These are phyloP conservation scores for Vararia minispora DNA, from an alignment of 768 basidiomycete genomes.

Conservation along the genomic window DNA sequence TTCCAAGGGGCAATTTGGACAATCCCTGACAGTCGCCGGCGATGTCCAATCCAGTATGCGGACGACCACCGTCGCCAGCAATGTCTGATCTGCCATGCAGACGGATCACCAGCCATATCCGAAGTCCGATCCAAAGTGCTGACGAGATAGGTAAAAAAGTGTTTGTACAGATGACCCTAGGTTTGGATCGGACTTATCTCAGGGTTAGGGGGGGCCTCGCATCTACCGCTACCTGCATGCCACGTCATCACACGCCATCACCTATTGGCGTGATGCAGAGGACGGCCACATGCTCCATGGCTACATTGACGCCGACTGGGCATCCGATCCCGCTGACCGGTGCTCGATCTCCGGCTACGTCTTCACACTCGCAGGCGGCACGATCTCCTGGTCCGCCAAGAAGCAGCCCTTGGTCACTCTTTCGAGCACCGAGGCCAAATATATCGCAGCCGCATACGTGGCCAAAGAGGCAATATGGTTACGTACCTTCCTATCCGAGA, in stretches of 20 bases:
- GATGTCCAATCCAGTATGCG: no score
- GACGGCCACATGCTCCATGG: no score
- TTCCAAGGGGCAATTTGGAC: no score
- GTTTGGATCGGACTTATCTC: no score
- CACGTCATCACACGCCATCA: slow-evolving; percentile 17
- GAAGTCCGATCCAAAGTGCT: no score
- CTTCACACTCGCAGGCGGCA: slow-evolving; percentile 23
- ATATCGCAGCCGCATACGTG: slow-evolving; percentile 23
- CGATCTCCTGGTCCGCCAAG: slow-evolving; percentile 26
- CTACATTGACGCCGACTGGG: slow-evolving; percentile 17
- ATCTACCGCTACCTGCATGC: slow-evolving; percentile 26
- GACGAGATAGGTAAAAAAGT: no score
- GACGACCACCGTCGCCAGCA: no score
- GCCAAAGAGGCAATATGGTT: slow-evolving; percentile 23
- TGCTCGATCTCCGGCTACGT: slow-evolving; percentile 27
- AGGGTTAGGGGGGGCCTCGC: slow-evolving; percentile 25
- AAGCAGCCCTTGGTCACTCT: slow-evolving; percentile 28
- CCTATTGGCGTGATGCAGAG: slow-evolving; percentile 11
- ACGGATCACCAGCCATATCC: no score
- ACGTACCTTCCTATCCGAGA: slow-evolving; percentile 21
- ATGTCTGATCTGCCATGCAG: no score
- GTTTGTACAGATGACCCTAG: no score
- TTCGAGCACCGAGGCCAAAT: slow-evolving; percentile 30
- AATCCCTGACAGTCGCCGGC: no score
- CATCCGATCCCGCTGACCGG: slow-evolving; percentile 12